phyloP scores from a whole-genome alignment of 306 rosid species.

The Cicer bijugum region DNA sequence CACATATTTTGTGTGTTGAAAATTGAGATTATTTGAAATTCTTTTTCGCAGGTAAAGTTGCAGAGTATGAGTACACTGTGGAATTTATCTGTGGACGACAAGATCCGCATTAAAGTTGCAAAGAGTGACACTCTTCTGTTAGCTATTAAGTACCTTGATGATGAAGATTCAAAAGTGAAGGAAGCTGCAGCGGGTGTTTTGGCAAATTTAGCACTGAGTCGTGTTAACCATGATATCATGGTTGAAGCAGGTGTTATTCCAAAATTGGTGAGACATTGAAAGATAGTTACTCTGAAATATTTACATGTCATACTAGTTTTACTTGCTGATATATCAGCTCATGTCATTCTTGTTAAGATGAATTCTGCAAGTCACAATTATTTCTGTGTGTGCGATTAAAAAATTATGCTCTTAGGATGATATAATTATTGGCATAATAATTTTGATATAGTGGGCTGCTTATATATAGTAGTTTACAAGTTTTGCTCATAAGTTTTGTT shows the following conservation, averaged over 20 bases:
- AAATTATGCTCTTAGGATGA: slow-evolving; percentile 26
- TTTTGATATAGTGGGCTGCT: not conserved
- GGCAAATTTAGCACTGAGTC: slow-evolving; percentile 76
- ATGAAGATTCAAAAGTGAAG: slow-evolving; percentile 71
- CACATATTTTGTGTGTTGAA: slow-evolving; percentile 41
- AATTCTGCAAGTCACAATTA: slow-evolving; percentile 10
- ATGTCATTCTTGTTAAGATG: slow-evolving; percentile 32
- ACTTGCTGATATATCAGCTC: slow-evolving; percentile 25
- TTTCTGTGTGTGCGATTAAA: not conserved
- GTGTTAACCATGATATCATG: slow-evolving; percentile 63
- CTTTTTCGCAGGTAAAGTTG: slow-evolving; percentile 73
- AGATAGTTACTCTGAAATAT: slow-evolving; percentile 17
- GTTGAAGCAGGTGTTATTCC: slow-evolving; percentile 89
- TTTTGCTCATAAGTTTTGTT: not conserved
- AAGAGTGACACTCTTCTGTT: slow-evolving; percentile 60
- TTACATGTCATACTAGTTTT: slow-evolving; percentile 32
- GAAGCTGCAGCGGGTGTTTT: slow-evolving; percentile 88
- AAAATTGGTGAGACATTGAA: slow-evolving; percentile 67
- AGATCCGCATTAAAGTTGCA: slow-evolving; percentile 65
- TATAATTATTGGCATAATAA: not conserved
- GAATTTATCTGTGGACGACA: slow-evolving; percentile 87
- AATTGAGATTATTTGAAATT: slow-evolving; percentile 44
- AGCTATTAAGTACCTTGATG: slow-evolving; percentile 70
- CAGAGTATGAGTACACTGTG: slow-evolving; percentile 75
- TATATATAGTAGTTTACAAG: not conserved